Percentiles rank a stretch among this genome's conserved stretches.
Evolutionary conservation across 495 filamentous ascomycete species (phyloP).

Genomic region (Penicillium taxi): DNA sequence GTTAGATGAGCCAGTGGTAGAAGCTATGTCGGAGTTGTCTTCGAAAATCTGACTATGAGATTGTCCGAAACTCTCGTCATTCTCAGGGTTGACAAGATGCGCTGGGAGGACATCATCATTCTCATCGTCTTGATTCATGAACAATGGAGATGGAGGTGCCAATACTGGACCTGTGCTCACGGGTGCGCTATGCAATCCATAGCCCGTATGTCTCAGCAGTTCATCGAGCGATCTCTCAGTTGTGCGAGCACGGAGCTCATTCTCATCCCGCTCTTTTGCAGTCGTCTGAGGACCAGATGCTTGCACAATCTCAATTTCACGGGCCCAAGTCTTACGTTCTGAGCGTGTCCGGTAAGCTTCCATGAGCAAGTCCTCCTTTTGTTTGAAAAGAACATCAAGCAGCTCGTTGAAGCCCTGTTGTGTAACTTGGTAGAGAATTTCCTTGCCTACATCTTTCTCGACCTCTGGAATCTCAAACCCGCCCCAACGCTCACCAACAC

Average conservation of each 20-base stretch:
- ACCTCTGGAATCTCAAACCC: conserved; percentile 74
- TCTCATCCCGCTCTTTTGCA: conserved; percentile 14
- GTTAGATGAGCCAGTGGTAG: conserved; percentile 9
- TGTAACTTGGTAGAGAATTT: conserved; percentile 81
- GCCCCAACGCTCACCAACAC: conserved; percentile 67
- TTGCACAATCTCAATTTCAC: conserved; percentile 41
- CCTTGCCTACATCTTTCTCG: conserved; percentile 75
- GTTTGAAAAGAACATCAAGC: conserved; percentile 74
- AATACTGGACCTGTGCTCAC: conserved; percentile 15
- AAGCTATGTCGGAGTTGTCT: conserved; percentile 13
- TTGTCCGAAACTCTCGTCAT: conserved; percentile 10
- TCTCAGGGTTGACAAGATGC: conserved; percentile 18
- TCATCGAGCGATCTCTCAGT: conserved; percentile 35
- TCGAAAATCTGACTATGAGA: conserved; percentile 7
- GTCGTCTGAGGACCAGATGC: conserved; percentile 17
- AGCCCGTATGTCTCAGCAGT: conserved; percentile 44
- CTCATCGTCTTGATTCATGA: conserved; percentile 17
- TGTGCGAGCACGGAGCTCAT: conserved; percentile 19
- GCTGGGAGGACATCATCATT: conserved; percentile 23
- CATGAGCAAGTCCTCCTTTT: conserved; percentile 69
- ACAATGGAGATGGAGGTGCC: conserved; percentile 15
- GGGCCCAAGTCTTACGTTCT: conserved; percentile 50
- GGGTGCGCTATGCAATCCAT: conserved; percentile 28
- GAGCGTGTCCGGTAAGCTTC: conserved; percentile 55
- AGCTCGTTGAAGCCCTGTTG: conserved; percentile 90